These are phyloP conservation scores for Neurospora africana DNA, from an alignment of 495 filamentous ascomycete genomes.

Conservation along the genomic window DNA sequence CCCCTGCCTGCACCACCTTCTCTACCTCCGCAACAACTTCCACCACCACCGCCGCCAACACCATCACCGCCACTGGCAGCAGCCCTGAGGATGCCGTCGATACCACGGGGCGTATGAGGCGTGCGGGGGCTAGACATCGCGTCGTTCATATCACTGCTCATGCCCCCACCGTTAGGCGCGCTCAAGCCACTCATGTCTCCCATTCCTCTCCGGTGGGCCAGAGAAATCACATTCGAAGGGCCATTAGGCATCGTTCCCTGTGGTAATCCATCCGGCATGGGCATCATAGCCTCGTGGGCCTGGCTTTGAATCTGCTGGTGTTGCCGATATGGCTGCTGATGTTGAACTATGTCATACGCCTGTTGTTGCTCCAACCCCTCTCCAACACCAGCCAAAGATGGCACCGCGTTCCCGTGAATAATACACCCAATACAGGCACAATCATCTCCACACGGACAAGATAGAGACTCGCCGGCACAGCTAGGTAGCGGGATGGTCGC, in stretches of 20 bases:
- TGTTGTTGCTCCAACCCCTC: not conserved
- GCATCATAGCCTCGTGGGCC: not conserved
- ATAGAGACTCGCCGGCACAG: conserved; percentile 26
- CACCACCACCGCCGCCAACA: not conserved
- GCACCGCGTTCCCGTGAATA: conserved; percentile 5
- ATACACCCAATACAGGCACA: conserved; percentile 41
- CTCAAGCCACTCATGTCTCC: not conserved
- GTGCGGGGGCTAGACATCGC: not conserved
- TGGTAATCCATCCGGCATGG: not conserved
- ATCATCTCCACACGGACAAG: conserved; percentile 43
- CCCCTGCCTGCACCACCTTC: not conserved
- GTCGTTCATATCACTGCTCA: not conserved
- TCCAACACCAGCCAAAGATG: not conserved
- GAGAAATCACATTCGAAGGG: not conserved
- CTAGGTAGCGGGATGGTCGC: conserved; percentile 33
- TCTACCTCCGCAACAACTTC: not conserved
- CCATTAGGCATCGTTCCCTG: not conserved
- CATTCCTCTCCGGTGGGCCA: not conserved
- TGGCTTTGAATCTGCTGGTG: not conserved
- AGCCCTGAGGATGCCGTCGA: not conserved
- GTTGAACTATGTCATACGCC: not conserved
- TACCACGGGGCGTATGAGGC: not conserved
- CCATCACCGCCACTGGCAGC: not conserved
- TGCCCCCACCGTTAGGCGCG: not conserved
- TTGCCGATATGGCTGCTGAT: not conserved